Evolutionary conservation across 805 yeast genomes (phyloP), one percentile per base, ranked within the genome.

Genomic region (Cyberlindnera veronae): DNA sequence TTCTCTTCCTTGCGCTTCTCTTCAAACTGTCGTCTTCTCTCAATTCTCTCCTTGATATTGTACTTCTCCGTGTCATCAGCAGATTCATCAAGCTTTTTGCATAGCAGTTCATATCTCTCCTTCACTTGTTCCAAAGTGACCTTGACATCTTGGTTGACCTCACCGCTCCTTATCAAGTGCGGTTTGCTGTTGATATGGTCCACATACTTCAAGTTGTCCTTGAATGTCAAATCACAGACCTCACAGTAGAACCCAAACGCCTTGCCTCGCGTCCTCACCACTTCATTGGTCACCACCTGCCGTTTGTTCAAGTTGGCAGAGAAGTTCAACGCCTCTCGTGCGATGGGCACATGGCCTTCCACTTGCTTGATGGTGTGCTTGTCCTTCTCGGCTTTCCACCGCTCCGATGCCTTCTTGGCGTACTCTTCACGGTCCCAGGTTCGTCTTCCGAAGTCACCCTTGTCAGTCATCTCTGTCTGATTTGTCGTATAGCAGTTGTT

Each of bases 201-300:
- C 4, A 87, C 71, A 57, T 80, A 79, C 46, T 88, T 84, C 50
- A 88, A 64, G 41, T 84, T 83, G 58, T 93, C 97, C 55, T 88
- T 80, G 63, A 77, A 91, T 2, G 91, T 81, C 42, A 86, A 60
- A 47, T 82, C 77, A 61, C 99, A 93, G 2, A 76, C 60, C 10
- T 82, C 84, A 62, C 99, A 93, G 51, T 75, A 75, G 62, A 91
- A 91, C 17, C 97, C 96, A 45, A 86, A 85, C 19, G 84, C 77
- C 40, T 72, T 72, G 39, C 88, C 77, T 45, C 57, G 57, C 29
- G 68, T 69, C 15, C 52, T 60, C 0, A 58, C 50, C 6, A 57
- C 52, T 17, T 59, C 48, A 1, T 60, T 50, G 1, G 61, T 58
- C 3, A 65, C 55, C 1, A 68, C 46, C 13, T 57, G 60, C 33